Conservation (phyloP, 495 filamentous ascomycete genomes). For the Diplogelasinospora grovesii region DNA sequence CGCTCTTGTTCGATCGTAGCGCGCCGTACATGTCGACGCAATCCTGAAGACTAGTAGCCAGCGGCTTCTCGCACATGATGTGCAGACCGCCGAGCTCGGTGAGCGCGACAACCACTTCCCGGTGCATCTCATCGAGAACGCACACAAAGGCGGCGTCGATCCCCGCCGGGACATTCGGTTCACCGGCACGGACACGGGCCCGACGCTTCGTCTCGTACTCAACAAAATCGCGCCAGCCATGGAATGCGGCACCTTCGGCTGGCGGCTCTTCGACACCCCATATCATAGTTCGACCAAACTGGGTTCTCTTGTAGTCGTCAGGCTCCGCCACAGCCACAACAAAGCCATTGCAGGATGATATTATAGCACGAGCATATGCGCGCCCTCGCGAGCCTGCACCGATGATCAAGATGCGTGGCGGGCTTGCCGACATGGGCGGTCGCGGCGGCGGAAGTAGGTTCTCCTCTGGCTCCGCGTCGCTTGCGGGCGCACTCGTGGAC, state of each 20-base stretch:
- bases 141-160: slow-evolving; percentile 85
- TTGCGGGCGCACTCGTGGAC: background rate
- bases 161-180: slow-evolving; percentile 38
- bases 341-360: slow-evolving; percentile 51
- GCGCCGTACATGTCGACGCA: slow-evolving; percentile 67
- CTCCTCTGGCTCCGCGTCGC: background rate
- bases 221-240: slow-evolving; percentile 67
- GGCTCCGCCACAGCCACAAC: slow-evolving; percentile 80
- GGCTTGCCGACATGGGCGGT: slow-evolving; percentile 28
- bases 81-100: slow-evolving; percentile 61
- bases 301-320: slow-evolving; percentile 62
- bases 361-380: slow-evolving; percentile 64
- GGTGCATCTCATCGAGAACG: slow-evolving; percentile 81
- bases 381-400: slow-evolving; percentile 81
- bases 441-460: slow-evolving; percentile 1
- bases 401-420: slow-evolving; percentile 67
- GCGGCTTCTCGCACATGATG: slow-evolving; percentile 91
- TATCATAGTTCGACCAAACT: slow-evolving; percentile 61
- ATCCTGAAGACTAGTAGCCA: slow-evolving; percentile 69
- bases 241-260: slow-evolving; percentile 55
- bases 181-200: slow-evolving; percentile 28
- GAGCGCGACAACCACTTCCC: slow-evolving; percentile 65
- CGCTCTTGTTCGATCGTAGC: slow-evolving; percentile 19
- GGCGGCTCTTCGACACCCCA: slow-evolving; percentile 43
- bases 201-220: slow-evolving; percentile 55